Percentiles rank a stretch among this genome's conserved stretches.
Evolutionary conservation across 768 basidiomycete species (phyloP).

Genomic region (Xerocomus spinulosus): DNA sequence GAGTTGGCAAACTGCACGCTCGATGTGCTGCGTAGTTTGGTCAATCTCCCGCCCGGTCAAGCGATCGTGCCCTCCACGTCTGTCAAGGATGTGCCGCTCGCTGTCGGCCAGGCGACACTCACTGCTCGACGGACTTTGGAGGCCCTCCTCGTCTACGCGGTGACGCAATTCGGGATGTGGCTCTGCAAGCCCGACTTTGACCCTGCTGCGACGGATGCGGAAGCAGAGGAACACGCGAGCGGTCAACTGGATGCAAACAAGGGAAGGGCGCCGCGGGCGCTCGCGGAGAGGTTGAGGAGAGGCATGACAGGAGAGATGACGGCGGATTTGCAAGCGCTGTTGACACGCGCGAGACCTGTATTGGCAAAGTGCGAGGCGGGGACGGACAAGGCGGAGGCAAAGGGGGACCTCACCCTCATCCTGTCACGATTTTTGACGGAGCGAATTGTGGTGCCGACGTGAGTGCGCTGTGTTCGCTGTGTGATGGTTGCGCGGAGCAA

Average conservation of each 20-base stretch:
- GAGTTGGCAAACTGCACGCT: slow-evolving; percentile 76
- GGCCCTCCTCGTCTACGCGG: slow-evolving; percentile 60
- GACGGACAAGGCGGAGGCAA: slow-evolving; percentile 32
- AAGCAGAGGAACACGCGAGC: slow-evolving; percentile 38
- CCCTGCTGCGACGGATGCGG: slow-evolving; percentile 35
- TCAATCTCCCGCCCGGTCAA: slow-evolving; percentile 56
- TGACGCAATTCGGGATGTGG: slow-evolving; percentile 78
- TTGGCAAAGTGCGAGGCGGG: slow-evolving; percentile 54
- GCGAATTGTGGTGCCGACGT: slow-evolving; percentile 44
- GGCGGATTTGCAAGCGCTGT: slow-evolving; percentile 59
- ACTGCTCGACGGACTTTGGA: slow-evolving; percentile 64
- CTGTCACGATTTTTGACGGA: slow-evolving; percentile 63
- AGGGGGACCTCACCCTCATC: slow-evolving; percentile 56
- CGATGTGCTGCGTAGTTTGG: slow-evolving; percentile 67
- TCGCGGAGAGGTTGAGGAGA: slow-evolving; percentile 63
- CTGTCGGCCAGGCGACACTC: slow-evolving; percentile 53
- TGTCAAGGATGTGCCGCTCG: slow-evolving; percentile 31
- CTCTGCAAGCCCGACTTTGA: slow-evolving; percentile 70
- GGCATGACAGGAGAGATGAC: slow-evolving; percentile 82
- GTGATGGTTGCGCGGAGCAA: not conserved
- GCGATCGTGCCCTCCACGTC: slow-evolving; percentile 38
- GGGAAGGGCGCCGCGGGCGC: slow-evolving; percentile 41
- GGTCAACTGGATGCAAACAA: slow-evolving; percentile 26
- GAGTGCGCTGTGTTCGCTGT: slow-evolving; percentile 6
- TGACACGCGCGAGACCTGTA: slow-evolving; percentile 62